Conservation (phyloP, 805 yeast species). For the Maudiozyma serrabonitensis region DNA sequence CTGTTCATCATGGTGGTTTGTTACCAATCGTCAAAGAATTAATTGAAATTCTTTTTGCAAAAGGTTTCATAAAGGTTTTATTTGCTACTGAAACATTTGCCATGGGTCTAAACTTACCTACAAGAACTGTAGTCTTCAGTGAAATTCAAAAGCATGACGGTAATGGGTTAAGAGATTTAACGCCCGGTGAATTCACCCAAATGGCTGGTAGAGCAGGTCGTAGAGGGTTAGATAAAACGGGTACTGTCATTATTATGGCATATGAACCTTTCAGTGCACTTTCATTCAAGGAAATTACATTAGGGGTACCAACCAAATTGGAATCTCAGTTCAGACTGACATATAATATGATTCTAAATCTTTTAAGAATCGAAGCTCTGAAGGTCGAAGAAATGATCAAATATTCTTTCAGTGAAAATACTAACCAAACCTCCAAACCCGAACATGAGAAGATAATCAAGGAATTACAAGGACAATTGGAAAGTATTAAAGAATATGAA, state of each 20-base stretch:
- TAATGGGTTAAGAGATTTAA: slow-evolving; percentile 61
- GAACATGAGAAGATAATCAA: slow-evolving; percentile 67
- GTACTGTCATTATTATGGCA: slow-evolving; percentile 90
- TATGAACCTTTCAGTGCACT: slow-evolving; percentile 51
- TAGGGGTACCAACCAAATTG: slow-evolving; percentile 85
- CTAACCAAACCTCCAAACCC: slow-evolving; percentile 75
- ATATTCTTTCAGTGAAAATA: slow-evolving; percentile 86
- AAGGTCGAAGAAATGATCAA: slow-evolving; percentile 98
- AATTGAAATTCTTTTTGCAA: slow-evolving; percentile 84
- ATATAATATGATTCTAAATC: slow-evolving; percentile 87
- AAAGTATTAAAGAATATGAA: slow-evolving; percentile 27
- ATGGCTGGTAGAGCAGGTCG: slow-evolving; percentile 99
- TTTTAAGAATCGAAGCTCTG: slow-evolving; percentile 86
- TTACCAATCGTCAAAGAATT: slow-evolving; percentile 89
- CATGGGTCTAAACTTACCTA: slow-evolving; percentile 94
- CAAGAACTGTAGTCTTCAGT: slow-evolving; percentile 89
- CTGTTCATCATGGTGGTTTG: slow-evolving; percentile 92
- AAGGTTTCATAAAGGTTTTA: slow-evolving; percentile 74
- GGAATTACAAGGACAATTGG: slow-evolving; percentile 40
- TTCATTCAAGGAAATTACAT: slow-evolving; percentile 66
- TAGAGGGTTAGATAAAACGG: slow-evolving; percentile 87
- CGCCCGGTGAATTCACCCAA: slow-evolving; percentile 96
- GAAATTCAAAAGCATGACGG: slow-evolving; percentile 89
- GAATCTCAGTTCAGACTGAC: slow-evolving; percentile 90
- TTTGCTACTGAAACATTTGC: slow-evolving; percentile 99